Base-by-base conservation (phyloP, 345 rosid species). In the Jatropha curcas region DNA sequence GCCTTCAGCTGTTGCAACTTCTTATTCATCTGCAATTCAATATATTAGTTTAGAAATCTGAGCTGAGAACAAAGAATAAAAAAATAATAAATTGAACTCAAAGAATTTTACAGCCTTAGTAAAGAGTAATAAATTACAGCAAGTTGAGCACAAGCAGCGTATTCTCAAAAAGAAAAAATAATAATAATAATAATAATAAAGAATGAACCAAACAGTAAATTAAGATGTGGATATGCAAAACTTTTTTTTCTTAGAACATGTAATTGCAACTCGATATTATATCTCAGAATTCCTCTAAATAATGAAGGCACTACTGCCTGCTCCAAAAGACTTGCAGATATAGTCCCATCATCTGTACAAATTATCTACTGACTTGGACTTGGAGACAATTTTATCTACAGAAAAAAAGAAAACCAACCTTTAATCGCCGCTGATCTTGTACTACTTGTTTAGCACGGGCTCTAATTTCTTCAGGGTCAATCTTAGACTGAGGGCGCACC, bases 1-100 rank as follows among this genome's bases (percentile, higher is more conserved):
- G 92, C 96, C 80, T 95, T 95, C 73, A 95, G 87, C 87, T 92
- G 98, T 82, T 92, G 99, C 83, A 95, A 77, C 84, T 88, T 95
- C 83, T 91, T 92, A 74, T 89, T 92, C 99, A 92, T 92, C 98
- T 95, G 89, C 74, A 68, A 76, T 43, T 33, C 4, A 43, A 50
- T 43, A 39, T 13, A 6, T 0, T 3, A 39, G 52, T 52, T 75
- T 68, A 79, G 64, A 61, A 67, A 53, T 33, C 13, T 24, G 20
- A 24, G 10, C 35, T 34, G 35, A 27, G 57, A 27, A 69, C 14
- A 35, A 35, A 7, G 22, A 35, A 37, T 33, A 60, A 60, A 22
- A 60, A 24, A 31, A 31, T 8, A 9, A 48, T 24, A n/a, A 35
- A 11, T 62, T 3, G 39, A 34, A 25, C 45, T 35, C 28, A 11